These are phyloP conservation scores for Sparassis latifolia DNA, from an alignment of 1,284 basidiomycete genomes.

Conservation along the genomic window DNA sequence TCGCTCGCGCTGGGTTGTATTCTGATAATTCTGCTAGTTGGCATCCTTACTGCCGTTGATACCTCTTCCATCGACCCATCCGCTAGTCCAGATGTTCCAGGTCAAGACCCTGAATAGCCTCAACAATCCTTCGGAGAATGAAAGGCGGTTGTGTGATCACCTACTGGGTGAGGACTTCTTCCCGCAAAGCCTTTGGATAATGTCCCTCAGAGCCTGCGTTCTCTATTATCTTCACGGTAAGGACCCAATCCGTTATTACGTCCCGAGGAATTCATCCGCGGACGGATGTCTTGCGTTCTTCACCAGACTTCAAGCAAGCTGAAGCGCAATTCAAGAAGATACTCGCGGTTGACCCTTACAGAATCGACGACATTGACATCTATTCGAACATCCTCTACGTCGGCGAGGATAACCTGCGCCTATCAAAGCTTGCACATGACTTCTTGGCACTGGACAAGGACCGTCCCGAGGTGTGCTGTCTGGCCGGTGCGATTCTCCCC, in stretches of 20 bases:
- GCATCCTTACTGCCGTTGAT: slow-evolving; percentile 60
- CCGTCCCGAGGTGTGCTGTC: slow-evolving; percentile 90
- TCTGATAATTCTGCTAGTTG: slow-evolving; percentile 35
- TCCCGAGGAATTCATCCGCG: not conserved
- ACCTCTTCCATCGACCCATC: slow-evolving; percentile 60
- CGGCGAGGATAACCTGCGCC: slow-evolving; percentile 80
- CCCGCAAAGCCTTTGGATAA: slow-evolving; percentile 80
- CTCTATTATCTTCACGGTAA: slow-evolving; percentile 85
- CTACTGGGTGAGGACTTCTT: slow-evolving; percentile 71
- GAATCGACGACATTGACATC: slow-evolving; percentile 93
- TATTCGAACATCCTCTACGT: slow-evolving; percentile 98
- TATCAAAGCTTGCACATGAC: slow-evolving; percentile 90
- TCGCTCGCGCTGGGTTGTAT: not conserved
- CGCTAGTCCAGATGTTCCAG: slow-evolving; percentile 83
- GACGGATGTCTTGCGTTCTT: not conserved
- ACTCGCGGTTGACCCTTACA: slow-evolving; percentile 75
- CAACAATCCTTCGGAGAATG: slow-evolving; percentile 81
- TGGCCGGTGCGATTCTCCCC: slow-evolving; percentile 65
- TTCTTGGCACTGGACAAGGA: slow-evolving; percentile 85
- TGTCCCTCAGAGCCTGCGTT: slow-evolving; percentile 81
- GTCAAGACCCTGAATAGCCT: slow-evolving; percentile 87
- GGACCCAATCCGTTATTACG: slow-evolving; percentile 17
- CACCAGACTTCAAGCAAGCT: slow-evolving; percentile 80
- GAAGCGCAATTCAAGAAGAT: slow-evolving; percentile 82
- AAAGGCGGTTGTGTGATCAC: slow-evolving; percentile 72